Base-by-base conservation (phyloP, 2,329 filamentous ascomycete species). In the Blumeria hordei region DNA sequence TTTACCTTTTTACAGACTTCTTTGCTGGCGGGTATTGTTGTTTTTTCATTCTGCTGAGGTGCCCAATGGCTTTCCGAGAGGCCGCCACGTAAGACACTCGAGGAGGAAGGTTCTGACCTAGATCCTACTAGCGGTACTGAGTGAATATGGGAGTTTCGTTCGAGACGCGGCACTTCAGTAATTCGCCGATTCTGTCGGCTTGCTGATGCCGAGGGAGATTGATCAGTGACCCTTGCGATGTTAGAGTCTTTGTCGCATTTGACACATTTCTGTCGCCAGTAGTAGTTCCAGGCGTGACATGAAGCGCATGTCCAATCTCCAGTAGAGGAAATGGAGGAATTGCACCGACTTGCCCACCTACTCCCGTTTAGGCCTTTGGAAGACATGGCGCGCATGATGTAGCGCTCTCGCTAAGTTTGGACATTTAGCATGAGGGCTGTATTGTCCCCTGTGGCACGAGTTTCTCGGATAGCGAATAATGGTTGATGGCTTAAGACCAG, bases 341-440 rank as follows among this genome's bases (percentile, higher is more conserved):
- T 32, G 32, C 21, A 14, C 16, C 28, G 18, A 47, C 12, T 49
- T 33, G 53, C 43, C 37, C 47, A 53, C 37, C 11, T 44, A 35
- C 45, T 33, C 8, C 18, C 45, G 28, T 51, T 47, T 37, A 43
- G 14, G 55, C 43, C 36, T 32, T 7, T 21, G 76, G n/a, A 16
- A 37, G 34, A 21, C 50, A 52, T 52, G 18, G 2, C 6, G 44
- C 21, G 21, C 21, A 28, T 28, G 21, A 28, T 28, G 21, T 28
- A 28, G 21, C 21, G 21, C 21, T 28, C 21, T 28, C 21, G 21
- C 21, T 28, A 28, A 28, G 21, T 28, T 28, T 28, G 21, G 21
- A 28, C 21, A 28, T 28, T 28, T 28, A 4, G 21, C 21, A 28
- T 28, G 21, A 28, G 21, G 21, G 21, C 21, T 28, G 21, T 28